These are phyloP conservation scores for Drechslerella dactyloides DNA, from an alignment of 2,329 filamentous ascomycete species.

Conservation along the genomic window DNA sequence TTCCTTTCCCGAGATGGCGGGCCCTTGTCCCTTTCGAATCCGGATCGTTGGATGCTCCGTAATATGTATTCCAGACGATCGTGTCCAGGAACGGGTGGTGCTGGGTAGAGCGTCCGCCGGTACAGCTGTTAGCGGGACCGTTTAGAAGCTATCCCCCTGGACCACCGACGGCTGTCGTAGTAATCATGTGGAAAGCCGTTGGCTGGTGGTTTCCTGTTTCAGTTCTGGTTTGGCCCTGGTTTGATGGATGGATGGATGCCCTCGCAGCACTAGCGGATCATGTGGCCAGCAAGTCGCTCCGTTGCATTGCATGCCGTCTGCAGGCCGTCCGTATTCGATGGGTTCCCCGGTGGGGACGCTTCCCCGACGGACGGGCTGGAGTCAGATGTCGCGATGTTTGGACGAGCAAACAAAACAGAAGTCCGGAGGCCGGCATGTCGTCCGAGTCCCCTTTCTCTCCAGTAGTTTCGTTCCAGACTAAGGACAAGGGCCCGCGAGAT, in stretches of 20 bases:
- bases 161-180: neutral
- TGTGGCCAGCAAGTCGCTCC: constrained; percentile 4
- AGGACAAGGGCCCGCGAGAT: too few relatives aligned
- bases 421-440: too few relatives aligned
- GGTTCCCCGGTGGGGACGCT: neutral
- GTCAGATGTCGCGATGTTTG: neutral
- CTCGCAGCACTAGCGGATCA: constrained; percentile 1
- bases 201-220: neutral
- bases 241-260: neutral
- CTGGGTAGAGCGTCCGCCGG: neutral
- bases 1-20: neutral
- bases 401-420: too few relatives aligned
- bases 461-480: too few relatives aligned
- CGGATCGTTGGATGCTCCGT: neutral
- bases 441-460: too few relatives aligned
- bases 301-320: constrained; percentile 9
- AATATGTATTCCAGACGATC: neutral
- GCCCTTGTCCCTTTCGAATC: neutral
- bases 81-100: neutral
- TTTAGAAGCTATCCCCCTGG: neutral
- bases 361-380: neutral
- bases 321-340: constrained; percentile 9
- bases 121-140: neutral
- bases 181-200: constrained; percentile 1
- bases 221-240: neutral